These are phyloP conservation scores for Pinus albicaulis DNA, from an alignment of 75 land plant genomes.

Conservation along the genomic window DNA sequence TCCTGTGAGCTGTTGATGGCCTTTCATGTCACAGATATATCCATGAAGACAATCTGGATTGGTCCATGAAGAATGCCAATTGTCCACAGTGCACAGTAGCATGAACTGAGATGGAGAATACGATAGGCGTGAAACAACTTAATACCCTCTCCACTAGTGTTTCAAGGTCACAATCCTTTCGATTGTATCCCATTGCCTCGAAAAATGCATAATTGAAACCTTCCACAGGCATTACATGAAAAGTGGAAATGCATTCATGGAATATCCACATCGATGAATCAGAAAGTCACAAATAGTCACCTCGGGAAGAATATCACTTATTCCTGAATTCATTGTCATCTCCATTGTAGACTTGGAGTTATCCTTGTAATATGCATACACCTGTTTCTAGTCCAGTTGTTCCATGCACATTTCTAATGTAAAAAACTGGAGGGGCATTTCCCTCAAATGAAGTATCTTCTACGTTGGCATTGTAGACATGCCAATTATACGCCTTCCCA, in stretches of 20 bases:
- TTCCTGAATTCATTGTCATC: slow-evolving; percentile 35
- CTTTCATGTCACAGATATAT: slow-evolving; percentile 17
- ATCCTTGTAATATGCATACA: slow-evolving; percentile 15
- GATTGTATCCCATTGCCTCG: slow-evolving; percentile 53
- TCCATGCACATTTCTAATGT: slow-evolving; percentile 45
- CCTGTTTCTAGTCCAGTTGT: slow-evolving; percentile 18
- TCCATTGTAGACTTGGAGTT: slow-evolving; percentile 23
- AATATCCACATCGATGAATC: slow-evolving; percentile 75
- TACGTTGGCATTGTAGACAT: slow-evolving; percentile 56
- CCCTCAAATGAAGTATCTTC: slow-evolving; percentile 5
- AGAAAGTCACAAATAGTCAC: slow-evolving; percentile 62
- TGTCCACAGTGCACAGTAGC: slow-evolving; percentile 13
- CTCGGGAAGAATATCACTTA: slow-evolving; percentile 48
- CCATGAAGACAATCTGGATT: slow-evolving; percentile 1
- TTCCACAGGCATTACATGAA: slow-evolving; percentile 69
- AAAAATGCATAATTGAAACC: slow-evolving; percentile 78
- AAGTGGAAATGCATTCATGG: slow-evolving; percentile 70
- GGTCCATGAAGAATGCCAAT: not conserved
- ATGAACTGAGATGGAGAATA: slow-evolving; percentile 51
- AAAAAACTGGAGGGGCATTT: slow-evolving; percentile 19
- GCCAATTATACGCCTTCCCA: slow-evolving; percentile 54
- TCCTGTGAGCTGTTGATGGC: slow-evolving; percentile 24
- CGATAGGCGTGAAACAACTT: slow-evolving; percentile 45
- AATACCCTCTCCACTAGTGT: slow-evolving; percentile 35
- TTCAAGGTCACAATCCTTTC: slow-evolving; percentile 15